Evolutionary conservation across 1,139 yeast species (phyloP).

Genomic region (Oligophagozyma castellii): DNA sequence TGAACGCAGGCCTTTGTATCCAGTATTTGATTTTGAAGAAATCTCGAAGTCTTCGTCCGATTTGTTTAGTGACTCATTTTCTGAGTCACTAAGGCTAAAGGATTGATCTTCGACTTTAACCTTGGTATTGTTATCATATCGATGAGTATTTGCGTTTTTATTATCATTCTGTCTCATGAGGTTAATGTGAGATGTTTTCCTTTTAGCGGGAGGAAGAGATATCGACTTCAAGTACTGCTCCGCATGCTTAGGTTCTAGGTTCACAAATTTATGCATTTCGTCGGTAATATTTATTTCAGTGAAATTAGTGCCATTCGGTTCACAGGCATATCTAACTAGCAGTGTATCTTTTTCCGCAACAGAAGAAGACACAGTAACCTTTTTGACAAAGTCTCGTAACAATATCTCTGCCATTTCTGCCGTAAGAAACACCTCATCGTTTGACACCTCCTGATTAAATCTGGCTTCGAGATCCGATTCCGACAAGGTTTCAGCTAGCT

Average conservation of each 20-base stretch:
- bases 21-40: no score
- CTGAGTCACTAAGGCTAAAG: no score
- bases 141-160: no score
- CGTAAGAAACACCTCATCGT: constrained; percentile 9
- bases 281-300: constrained; percentile 10
- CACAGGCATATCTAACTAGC: constrained; percentile 11
- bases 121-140: no score
- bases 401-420: constrained; percentile 7
- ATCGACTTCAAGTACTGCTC: constrained; percentile 9
- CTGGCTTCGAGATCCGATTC: constrained; percentile 3
- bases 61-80: no score
- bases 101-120: no score
- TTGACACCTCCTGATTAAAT: constrained; percentile 5
- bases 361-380: constrained; percentile 4
- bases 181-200: not conserved
- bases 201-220: constrained; percentile 4
- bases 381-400: constrained; percentile 5
- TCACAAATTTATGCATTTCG: constrained; percentile 6
- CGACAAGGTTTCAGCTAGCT: constrained; percentile 1
- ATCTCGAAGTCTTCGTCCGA: no score
- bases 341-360: constrained; percentile 6
- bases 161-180: no score
- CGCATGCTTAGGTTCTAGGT: constrained; percentile 10
- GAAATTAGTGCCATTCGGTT: constrained; percentile 10
- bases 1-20: no score